Base-by-base conservation (phyloP, 2,329 filamentous ascomycete species). In the Botrytis elliptica region DNA sequence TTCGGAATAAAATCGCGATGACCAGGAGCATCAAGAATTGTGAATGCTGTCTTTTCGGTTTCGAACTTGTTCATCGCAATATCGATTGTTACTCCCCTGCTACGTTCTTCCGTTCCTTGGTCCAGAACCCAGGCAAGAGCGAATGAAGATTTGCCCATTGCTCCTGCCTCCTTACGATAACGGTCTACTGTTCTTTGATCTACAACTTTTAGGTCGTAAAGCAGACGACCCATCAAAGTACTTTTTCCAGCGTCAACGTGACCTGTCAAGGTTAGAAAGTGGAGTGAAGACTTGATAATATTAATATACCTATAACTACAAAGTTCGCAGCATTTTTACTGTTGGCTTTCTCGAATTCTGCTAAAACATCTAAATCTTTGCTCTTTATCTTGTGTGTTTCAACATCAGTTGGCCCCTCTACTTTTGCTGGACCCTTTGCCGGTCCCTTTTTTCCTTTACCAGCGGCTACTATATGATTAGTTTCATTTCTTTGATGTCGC, bases 231-330 rank as follows among this genome's bases (percentile, higher is more conserved):
- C 95, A 99, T 98, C 55, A 99, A 87, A 9, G 96, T 99, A 81
- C 94, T 98, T 83, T 99, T 99, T 70, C 96, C 96, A 70, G 97
- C 95, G 82, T 99, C 96, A 72, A 99, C 96, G 81, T 99, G 96
- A 22, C 96, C 94, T 94, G 81, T 73, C 5, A 75, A 33, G 49
- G 57, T 78, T 64, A 77, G 70, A 59, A 65, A 29, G 42, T 55
- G 57, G 29, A 38, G 25, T 36, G 10, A 64, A 14, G 77, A 73
- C 81, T 76, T 79, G 76, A 67, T 68, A 69, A n/a, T 62, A 73
- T 79, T 80, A 40, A 9, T 90, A 78, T 85, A 95, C 93, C 94
- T 78, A 97, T 94, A 49, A 98, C 95, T 12, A 97, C 94, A 83
- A 98, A 97, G 81, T 94, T 97, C 60, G 93, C 92, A 71, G 90